Base-by-base conservation (phyloP, 352 stramenopile genomes). In the Phytophthora pisi region DNA sequence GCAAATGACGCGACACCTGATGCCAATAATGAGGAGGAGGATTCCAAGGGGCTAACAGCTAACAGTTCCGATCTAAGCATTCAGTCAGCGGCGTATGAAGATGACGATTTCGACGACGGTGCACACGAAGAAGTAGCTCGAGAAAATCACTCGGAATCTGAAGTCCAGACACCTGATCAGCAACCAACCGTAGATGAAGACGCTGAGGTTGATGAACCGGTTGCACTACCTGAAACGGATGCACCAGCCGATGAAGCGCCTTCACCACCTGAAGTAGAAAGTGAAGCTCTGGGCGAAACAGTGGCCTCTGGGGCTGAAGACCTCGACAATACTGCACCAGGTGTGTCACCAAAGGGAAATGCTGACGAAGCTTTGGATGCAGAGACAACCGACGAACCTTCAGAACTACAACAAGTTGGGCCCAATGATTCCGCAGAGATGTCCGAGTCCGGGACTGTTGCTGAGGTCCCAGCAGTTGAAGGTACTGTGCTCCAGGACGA, bases 91-190 rank as follows among this genome's bases (percentile, higher is more conserved):
- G 45, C 18, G 0, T 75, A 79, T 26, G 67, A 72, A 18, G 67
- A 72, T n/a, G 65, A 77, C 2, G 60, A 51, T 47, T 77, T 77
- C 9, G 57, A 74, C 8, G 52, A 74, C n/a, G 49, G 24, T 16
- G 46, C n/a, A 46, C 38, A 57, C 26, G 68, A 72, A 43, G 46
- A 50, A n/a, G 3, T 23, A 13, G 2, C 16, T 46, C 40, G 23
- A 23, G 40, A 23, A 23, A 38, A 34, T 47, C 16, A 4, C 3
- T n/a, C 15, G n/a, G 43, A 28, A 26, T 11, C 11, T 57, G 51
- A 75, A 24, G 24, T 63, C 20, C 28, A 47, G 40, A 13, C 40
- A n/a, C 11, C 24, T 30, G 42, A 64, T 9, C 16, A 65, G 24
- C 16, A 54, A 16, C 18, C 15, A 31, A 50, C 18, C 7, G 26